Base-by-base conservation (phyloP, 805 yeast species). In the Metschnikowia santaceciliae region DNA sequence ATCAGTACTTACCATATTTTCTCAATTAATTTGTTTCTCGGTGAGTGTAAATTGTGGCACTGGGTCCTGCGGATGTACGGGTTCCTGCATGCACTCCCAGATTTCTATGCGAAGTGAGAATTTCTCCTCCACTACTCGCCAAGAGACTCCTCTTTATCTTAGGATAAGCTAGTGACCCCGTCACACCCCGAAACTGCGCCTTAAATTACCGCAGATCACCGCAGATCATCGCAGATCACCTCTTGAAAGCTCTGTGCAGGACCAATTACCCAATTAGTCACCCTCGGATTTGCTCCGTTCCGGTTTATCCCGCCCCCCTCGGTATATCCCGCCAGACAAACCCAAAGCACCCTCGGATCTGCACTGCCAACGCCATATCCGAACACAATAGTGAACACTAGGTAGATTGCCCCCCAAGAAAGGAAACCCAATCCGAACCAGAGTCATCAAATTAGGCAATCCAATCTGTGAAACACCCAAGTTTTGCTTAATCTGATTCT, bases 101-200 rank as follows among this genome's bases (percentile, higher is more conserved):
- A 7, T 23, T 23, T 23, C 30, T 23, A 23, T 40, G 43, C 43
- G 43, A 26, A 15, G 33, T 40, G 43, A 40, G 43, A 40, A 40
- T 23, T 22, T 40, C 42, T 40, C 23, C 33, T 40, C 22, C 15
- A 15, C 33, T 40, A 10, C 43, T 26, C 22, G 26, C 43, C 11
- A 23, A 40, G 43, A 40, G 43, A 40, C 43, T 26, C 32, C 42
- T 22, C 43, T 40, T 35, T 40, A 40, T 40, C 43, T 23, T 26
- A 26, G 43, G 43, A 26, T 40, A 40, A 26, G 14, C 43, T 14
- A 26, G 43, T 26, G 43, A 15, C 43, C 32, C 6, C 43, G 43
- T 40, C 43, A 40, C 43, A 40, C 13, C 30, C 5, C 10, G 10
- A 8, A 8, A 13, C 43, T 19, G 43, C 33, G 43, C 43, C 43